These are phyloP conservation scores for Fragosphaeria purpurea DNA, from an alignment of 2,329 filamentous ascomycete genomes.

Conservation along the genomic window DNA sequence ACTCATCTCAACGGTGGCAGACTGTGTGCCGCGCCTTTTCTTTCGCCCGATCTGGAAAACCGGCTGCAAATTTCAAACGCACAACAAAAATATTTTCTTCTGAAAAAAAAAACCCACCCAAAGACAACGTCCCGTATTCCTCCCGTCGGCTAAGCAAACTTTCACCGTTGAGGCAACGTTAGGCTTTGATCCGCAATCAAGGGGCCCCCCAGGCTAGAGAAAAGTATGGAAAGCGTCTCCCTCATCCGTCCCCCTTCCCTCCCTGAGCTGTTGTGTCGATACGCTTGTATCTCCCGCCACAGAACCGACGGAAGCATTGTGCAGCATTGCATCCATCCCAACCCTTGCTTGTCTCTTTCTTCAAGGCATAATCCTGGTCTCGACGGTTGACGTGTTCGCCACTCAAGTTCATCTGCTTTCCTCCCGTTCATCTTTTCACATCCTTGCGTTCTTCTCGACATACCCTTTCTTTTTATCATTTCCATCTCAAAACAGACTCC, in stretches of 20 bases:
- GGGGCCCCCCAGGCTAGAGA: neutral
- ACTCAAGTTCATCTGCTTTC: neutral
- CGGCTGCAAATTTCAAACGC: conserved; percentile 14
- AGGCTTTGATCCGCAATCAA: neutral
- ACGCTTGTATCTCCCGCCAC: neutral
- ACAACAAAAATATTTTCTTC: neutral
- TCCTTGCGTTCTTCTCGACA: too few relatives aligned
- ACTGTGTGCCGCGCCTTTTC: neutral
- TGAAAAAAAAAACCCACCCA: neutral
- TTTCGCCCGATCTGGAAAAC: neutral
- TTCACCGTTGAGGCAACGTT: conserved; percentile 3
- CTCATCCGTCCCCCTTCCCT: neutral
- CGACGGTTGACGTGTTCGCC: neutral
- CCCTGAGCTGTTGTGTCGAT: neutral
- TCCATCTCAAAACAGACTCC: too few relatives aligned
- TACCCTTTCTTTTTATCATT: too few relatives aligned
- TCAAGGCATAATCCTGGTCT: neutral
- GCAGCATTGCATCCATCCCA: neutral
- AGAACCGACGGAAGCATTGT: neutral
- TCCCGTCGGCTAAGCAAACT: conserved; percentile 11
- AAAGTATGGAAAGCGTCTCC: neutral
- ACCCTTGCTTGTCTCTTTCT: neutral
- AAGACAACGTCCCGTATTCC: conserved; percentile 12
- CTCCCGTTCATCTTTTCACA: neutral
- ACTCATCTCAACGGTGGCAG: too few relatives aligned